A percentile compares a stretch with the other conserved stretches of the same genome.
Conservation (phyloP, 345 rosid genomes). For the Brassica cretica region DNA sequence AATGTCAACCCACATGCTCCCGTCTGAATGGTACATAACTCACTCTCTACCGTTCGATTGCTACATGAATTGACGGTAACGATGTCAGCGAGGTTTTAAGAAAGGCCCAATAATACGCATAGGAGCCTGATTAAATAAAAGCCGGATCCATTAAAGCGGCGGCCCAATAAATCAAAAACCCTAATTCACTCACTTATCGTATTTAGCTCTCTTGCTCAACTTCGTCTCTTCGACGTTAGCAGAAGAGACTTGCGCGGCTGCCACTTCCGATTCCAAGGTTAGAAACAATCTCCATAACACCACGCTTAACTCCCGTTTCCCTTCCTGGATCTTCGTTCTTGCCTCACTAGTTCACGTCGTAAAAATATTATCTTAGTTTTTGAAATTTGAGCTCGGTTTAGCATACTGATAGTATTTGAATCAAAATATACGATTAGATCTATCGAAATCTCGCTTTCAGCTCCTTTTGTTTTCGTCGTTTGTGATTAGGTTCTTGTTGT, state of each 20-base stretch:
- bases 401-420: not conserved
- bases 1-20: not conserved
- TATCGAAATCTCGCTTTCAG: not conserved
- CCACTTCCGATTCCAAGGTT: conserved; percentile 27
- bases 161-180: conserved; percentile 28
- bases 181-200: not conserved
- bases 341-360: not conserved
- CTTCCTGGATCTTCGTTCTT: not conserved
- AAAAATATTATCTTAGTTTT: not conserved
- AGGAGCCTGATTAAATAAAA: not conserved
- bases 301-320: not conserved
- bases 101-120: not conserved
- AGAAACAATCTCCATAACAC: not conserved
- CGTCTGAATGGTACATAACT: not conserved
- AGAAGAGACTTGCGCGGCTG: conserved; percentile 24
- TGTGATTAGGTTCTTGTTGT: not conserved
- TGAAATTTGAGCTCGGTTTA: not conserved
- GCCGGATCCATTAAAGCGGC: not conserved
- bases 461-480: not conserved
- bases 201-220: conserved; percentile 24
- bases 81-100: not conserved
- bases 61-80: not conserved
- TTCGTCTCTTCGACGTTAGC: not conserved
- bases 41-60: not conserved
- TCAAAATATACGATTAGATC: not conserved